Conservation (phyloP, 306 rosid genomes). For the Carpinus viminea region DNA sequence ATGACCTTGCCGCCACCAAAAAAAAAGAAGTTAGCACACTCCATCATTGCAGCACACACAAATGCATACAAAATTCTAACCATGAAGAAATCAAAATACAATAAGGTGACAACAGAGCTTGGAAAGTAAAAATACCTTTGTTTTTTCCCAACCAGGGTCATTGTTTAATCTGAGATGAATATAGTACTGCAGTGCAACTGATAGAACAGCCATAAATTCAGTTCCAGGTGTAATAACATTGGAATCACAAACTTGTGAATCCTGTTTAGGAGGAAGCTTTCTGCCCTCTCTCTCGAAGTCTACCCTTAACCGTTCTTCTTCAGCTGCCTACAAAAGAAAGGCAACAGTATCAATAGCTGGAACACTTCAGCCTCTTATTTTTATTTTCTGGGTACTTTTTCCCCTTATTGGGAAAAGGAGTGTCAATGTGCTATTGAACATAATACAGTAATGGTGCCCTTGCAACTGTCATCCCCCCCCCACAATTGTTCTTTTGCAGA, state of each 20-base stretch:
- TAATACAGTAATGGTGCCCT: background rate
- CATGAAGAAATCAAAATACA: slow-evolving; percentile 11
- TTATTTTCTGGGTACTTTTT: background rate
- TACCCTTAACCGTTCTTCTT: slow-evolving; percentile 81
- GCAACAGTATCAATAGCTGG: background rate
- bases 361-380: background rate
- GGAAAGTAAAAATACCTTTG: slow-evolving; percentile 53
- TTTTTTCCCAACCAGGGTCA: slow-evolving; percentile 94
- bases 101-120: slow-evolving; percentile 14
- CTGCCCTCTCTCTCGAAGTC: slow-evolving; percentile 97
- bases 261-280: slow-evolving; percentile 85
- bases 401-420: background rate
- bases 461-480: no score
- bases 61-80: background rate
- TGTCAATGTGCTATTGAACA: background rate
- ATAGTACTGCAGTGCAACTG: slow-evolving; percentile 91
- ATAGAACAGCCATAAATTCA: slow-evolving; percentile 89
- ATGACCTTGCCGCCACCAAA: slow-evolving; percentile 58
- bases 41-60: slow-evolving; percentile 1
- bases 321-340: slow-evolving; percentile 63
- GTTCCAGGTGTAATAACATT: slow-evolving; percentile 99
- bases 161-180: slow-evolving; percentile 92
- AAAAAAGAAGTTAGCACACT: slow-evolving; percentile 14
- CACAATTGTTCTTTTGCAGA: background rate
- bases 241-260: slow-evolving; percentile 74